Conservation (phyloP, 139 green algal genomes). For the Coelastrella sp. region DNA sequence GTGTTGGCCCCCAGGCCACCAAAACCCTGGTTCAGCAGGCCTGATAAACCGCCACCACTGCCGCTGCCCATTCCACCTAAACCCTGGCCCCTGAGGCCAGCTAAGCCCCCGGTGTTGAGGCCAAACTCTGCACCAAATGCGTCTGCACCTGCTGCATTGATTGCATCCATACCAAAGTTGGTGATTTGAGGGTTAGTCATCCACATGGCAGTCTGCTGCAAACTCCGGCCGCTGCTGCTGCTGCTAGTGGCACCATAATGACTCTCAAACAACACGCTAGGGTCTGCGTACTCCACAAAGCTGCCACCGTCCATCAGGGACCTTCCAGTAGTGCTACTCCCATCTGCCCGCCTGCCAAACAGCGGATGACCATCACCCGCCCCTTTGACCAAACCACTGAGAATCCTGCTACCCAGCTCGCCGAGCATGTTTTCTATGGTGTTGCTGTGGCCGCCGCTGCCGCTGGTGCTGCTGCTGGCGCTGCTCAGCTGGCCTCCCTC, state of each 20-base stretch:
- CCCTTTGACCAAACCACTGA: not conserved
- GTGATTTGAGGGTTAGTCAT: constrained; percentile 29
- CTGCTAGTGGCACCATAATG: not conserved
- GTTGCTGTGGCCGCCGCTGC: not conserved
- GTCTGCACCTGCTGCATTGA: constrained; percentile 17
- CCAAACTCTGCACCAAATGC: constrained; percentile 3
- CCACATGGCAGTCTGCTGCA: constrained; percentile 10
- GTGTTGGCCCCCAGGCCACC: not conserved
- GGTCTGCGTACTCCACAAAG: too few species aligned
- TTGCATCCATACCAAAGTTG: not conserved
- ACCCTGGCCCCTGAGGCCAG: not conserved
- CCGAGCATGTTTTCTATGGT: not conserved
- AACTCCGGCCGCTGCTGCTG: constrained; percentile 22
- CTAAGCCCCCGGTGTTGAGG: not conserved
- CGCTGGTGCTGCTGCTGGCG: not conserved
- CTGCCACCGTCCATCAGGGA: not conserved
- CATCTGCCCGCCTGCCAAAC: not conserved
- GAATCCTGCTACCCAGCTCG: not conserved
- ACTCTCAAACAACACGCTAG: too few species aligned
- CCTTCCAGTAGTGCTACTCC: not conserved
- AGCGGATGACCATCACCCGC: too few species aligned
- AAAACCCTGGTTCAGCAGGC: not conserved
- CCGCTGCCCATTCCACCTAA: not conserved
- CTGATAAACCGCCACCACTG: not conserved
- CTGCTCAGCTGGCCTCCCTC: not conserved